Evolutionary conservation across 129 eudicot genomes (phyloP).

Genomic region (Rutidosis leptorrhynchoides): DNA sequence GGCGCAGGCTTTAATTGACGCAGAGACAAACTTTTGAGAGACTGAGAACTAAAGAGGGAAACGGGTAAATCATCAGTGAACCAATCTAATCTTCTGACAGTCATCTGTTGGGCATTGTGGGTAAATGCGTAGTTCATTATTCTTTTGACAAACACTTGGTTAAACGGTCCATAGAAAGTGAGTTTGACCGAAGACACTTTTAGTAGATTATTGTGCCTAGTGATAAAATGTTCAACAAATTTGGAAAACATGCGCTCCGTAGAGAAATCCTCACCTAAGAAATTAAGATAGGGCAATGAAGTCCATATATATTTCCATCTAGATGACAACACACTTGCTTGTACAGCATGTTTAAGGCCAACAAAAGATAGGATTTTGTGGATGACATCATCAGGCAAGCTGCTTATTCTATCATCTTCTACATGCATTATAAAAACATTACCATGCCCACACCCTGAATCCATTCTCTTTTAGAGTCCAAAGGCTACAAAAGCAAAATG

Average conservation of each 20-base stretch:
- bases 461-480: too few species aligned
- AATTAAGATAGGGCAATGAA: not conserved
- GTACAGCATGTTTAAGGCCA: not conserved
- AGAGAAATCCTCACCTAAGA: not conserved
- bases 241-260: not conserved
- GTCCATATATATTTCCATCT: constrained; percentile 3
- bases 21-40: constrained; percentile 10
- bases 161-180: not conserved
- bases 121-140: constrained; percentile 8
- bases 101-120: constrained; percentile 27
- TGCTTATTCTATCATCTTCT: constrained; percentile 7
- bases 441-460: too few species aligned
- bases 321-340: constrained; percentile 1
- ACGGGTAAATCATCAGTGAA: not conserved
- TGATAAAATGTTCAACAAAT: not conserved
- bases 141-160: not conserved
- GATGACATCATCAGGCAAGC: not conserved
- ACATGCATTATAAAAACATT: not conserved
- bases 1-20: not conserved
- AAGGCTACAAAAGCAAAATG: too few species aligned
- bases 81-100: too few species aligned
- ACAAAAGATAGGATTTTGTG: constrained; percentile 1
- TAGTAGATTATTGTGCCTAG: constrained; percentile 4
- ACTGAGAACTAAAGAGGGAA: not conserved
- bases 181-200: constrained; percentile 15